Evolutionary conservation across 2,329 filamentous ascomycete species (phyloP).

Genomic region (Claviceps cyperi): DNA sequence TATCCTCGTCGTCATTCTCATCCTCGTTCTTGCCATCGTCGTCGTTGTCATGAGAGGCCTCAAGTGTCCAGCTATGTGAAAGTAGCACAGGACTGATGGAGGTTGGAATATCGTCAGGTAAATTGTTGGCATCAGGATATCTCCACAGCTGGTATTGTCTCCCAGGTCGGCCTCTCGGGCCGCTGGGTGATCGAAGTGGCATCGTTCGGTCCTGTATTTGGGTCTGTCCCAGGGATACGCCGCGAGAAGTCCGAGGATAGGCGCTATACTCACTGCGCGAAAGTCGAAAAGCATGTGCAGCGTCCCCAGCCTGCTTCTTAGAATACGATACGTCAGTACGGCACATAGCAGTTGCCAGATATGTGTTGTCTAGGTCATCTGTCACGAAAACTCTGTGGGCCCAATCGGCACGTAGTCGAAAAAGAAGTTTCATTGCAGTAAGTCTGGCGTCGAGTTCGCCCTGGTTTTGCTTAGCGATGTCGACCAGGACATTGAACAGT

Average conservation of each 20-base stretch:
- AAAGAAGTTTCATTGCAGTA: constrained; percentile 62
- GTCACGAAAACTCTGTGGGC: constrained; percentile 62
- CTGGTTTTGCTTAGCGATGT: constrained; percentile 43
- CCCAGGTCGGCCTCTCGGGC: constrained; percentile 17
- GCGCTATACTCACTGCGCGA: constrained; percentile 29
- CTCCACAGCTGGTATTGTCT: constrained; percentile 42
- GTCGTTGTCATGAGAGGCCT: background rate
- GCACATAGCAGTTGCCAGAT: constrained; percentile 56
- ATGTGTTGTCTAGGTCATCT: constrained; percentile 54
- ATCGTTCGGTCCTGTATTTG: constrained; percentile 28
- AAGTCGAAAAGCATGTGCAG: constrained; percentile 28
- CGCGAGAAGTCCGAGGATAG: constrained; percentile 28
- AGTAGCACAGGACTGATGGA: constrained; percentile 37
- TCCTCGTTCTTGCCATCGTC: background rate
- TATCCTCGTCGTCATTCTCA: constrained; percentile 6
- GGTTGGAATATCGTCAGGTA: constrained; percentile 33
- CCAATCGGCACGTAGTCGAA: constrained; percentile 71
- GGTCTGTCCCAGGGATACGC: constrained; percentile 36
- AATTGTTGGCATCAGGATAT: constrained; percentile 39
- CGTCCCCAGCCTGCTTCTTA: constrained; percentile 37
- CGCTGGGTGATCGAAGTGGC: constrained; percentile 28
- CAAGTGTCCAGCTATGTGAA: constrained; percentile 16
- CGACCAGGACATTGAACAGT: constrained; percentile 48
- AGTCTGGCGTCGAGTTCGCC: constrained; percentile 57
- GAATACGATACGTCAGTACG: constrained; percentile 42